phyloP scores from a whole-genome alignment of 768 basidiomycete species.

The Suillus spraguei region DNA sequence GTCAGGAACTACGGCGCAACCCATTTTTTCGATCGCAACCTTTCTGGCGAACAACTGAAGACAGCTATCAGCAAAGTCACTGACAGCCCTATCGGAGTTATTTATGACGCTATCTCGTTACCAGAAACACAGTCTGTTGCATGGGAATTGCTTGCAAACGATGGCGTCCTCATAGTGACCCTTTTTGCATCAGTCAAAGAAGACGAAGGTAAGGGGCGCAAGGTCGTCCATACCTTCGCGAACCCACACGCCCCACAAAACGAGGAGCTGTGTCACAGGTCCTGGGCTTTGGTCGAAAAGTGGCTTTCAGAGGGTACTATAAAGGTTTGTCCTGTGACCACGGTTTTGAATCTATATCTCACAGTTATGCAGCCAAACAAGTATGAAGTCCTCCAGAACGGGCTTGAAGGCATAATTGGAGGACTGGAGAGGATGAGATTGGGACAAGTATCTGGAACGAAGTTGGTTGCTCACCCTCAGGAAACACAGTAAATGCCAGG shows the following conservation, averaged over 20 bases:
- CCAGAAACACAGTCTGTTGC: slow-evolving; percentile 38
- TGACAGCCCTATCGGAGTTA: slow-evolving; percentile 22
- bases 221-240: slow-evolving; percentile 25
- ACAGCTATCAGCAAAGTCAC: slow-evolving; percentile 32
- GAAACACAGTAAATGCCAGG: slow-evolving; percentile 31
- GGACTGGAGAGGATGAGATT: slow-evolving; percentile 39
- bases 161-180: slow-evolving; percentile 36
- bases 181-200: slow-evolving; percentile 26
- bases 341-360: background rate
- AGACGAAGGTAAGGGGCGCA: slow-evolving; percentile 24
- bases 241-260: slow-evolving; percentile 25
- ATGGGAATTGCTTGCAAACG: slow-evolving; percentile 34
- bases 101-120: slow-evolving; percentile 35
- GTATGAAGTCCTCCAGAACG: slow-evolving; percentile 42
- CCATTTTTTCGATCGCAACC: slow-evolving; percentile 39
- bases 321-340: slow-evolving; percentile 20
- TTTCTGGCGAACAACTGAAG: slow-evolving; percentile 18
- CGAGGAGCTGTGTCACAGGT: slow-evolving; percentile 16
- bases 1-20: slow-evolving; percentile 44
- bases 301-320: slow-evolving; percentile 32
- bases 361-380: slow-evolving; percentile 37
- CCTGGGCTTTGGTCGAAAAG: slow-evolving; percentile 23
- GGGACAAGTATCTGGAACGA: slow-evolving; percentile 43
- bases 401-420: slow-evolving; percentile 38
- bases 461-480: slow-evolving; percentile 45